These are phyloP conservation scores for Colletotrichum eremochloae DNA, from an alignment of 2,329 filamentous ascomycete species.

Conservation along the genomic window DNA sequence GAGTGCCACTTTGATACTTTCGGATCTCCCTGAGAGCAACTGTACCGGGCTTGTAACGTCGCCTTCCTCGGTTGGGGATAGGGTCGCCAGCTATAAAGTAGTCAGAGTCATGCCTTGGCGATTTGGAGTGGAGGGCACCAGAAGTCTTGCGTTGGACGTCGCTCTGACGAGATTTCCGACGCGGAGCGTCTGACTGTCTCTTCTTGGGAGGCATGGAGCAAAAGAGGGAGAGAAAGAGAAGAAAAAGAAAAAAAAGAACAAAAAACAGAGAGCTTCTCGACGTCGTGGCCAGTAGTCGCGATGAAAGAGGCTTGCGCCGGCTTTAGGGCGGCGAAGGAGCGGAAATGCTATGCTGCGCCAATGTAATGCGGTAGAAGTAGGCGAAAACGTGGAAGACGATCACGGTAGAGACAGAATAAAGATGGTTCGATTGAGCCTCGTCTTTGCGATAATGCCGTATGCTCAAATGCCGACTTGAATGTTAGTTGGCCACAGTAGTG, in stretches of 20 bases:
- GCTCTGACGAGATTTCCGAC: constrained; percentile 53
- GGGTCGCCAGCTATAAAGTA: constrained; percentile 76
- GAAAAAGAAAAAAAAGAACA: no score
- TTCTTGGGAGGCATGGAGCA: constrained; percentile 30
- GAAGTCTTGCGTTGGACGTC: constrained; percentile 56
- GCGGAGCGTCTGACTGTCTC: constrained; percentile 42
- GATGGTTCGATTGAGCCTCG: not conserved
- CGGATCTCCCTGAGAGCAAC: constrained; percentile 92
- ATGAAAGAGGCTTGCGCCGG: not conserved
- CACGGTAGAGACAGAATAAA: constrained; percentile 1
- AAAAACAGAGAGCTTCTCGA: not conserved
- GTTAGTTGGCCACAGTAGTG: not conserved
- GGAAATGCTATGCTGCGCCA: not conserved
- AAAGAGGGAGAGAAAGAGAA: not conserved
- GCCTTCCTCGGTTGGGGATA: constrained; percentile 71
- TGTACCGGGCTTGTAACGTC: constrained; percentile 83
- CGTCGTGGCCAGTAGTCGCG: not conserved
- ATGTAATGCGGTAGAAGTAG: not conserved
- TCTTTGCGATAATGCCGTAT: no score
- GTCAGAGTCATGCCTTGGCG: constrained; percentile 9
- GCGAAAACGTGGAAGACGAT: not conserved
- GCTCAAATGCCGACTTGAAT: not conserved
- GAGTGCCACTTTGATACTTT: constrained; percentile 89
- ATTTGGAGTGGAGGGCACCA: not conserved
- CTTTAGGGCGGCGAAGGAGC: not conserved